A percentile compares a stretch with the other conserved stretches of the same genome.
Conservation (phyloP, 805 yeast species). For the Yarrowia sp. region DNA sequence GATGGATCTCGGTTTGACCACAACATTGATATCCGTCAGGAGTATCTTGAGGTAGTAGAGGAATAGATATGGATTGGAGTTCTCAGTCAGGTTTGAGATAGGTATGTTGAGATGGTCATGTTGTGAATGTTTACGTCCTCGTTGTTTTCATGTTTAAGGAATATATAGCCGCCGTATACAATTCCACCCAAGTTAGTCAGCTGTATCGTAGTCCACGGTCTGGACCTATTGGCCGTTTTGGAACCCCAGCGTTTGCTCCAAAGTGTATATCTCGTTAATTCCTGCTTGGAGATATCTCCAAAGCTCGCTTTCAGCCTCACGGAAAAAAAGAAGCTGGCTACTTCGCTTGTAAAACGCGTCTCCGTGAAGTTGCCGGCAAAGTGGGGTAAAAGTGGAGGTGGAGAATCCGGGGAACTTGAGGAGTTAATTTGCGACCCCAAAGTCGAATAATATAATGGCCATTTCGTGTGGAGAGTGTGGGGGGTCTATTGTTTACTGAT, state of each 20-base stretch:
- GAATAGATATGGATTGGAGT: too few species aligned
- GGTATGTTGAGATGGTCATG: too few species aligned
- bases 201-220: neutral
- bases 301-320: neutral
- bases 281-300: neutral
- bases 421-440: neutral
- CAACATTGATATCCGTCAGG: neutral
- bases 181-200: neutral
- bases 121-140: too few species aligned
- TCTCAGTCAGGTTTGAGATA: too few species aligned
- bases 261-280: neutral
- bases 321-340: neutral
- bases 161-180: neutral
- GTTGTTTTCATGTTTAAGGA: neutral
- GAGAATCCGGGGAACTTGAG: neutral
- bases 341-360: neutral
- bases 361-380: neutral
- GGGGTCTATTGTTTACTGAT: too few species aligned
- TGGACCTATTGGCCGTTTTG: neutral
- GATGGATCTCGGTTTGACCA: neutral
- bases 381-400: slow-evolving; percentile 17
- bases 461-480: too few species aligned
- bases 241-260: neutral
- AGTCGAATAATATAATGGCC: neutral
- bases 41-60: neutral